Conservation (phyloP, 352 stramenopile genomes). For the Globisporangium polare region DNA sequence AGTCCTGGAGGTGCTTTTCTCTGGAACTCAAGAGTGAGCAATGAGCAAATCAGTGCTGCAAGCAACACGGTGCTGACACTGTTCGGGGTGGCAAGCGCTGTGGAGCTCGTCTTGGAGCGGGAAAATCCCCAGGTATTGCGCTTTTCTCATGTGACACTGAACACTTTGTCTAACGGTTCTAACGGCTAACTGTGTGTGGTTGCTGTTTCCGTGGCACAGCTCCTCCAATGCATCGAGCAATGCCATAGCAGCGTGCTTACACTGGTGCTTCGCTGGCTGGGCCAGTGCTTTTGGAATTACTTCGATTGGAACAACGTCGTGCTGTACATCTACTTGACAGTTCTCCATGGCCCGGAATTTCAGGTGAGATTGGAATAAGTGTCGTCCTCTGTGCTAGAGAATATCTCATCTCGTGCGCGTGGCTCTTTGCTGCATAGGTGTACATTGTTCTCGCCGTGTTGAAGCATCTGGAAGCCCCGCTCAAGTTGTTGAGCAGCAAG, state of each 20-base stretch:
- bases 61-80: neutral
- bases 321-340: slow-evolving; percentile 41
- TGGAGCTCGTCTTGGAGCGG: slow-evolving; percentile 36
- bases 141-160: neutral
- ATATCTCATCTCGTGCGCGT: neutral
- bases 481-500: slow-evolving; percentile 25
- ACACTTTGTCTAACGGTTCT: neutral
- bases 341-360: slow-evolving; percentile 57
- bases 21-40: slow-evolving; percentile 25
- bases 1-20: slow-evolving; percentile 26
- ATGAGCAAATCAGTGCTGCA: neutral
- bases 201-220: slow-evolving; percentile 18
- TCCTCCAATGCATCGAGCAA: slow-evolving; percentile 35
- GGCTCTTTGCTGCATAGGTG: slow-evolving; percentile 25
- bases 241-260: slow-evolving; percentile 45
- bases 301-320: slow-evolving; percentile 63
- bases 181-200: neutral
- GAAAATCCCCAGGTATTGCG: slow-evolving; percentile 49
- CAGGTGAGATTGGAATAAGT: slow-evolving; percentile 31
- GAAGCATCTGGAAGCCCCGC: slow-evolving; percentile 41
- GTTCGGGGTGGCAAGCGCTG: slow-evolving; percentile 29
- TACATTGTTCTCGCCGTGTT: slow-evolving; percentile 44
- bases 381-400: neutral
- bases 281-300: slow-evolving; percentile 69
- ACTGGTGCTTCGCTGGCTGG: slow-evolving; percentile 46